A percentile compares a stretch with the other conserved stretches of the same genome.
These are phyloP conservation scores for Aspergillus fischeri DNA, from an alignment of 2,329 filamentous ascomycete genomes.

Conservation along the genomic window DNA sequence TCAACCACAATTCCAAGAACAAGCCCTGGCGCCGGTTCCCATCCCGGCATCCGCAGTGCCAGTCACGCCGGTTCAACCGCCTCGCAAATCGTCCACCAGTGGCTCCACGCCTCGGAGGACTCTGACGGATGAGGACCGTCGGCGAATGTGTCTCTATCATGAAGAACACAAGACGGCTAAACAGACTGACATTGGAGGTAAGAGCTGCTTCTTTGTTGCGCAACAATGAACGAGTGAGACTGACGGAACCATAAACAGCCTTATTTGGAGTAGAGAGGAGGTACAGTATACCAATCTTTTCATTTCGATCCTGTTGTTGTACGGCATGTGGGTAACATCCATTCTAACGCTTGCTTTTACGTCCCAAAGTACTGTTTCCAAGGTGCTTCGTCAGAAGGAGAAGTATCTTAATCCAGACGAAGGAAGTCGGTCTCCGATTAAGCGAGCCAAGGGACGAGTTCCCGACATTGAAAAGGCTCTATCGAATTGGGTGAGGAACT, in stretches of 20 bases:
- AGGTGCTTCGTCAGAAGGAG: slow-evolving; percentile 90
- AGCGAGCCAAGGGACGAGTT: slow-evolving; percentile 76
- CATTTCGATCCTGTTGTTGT: neutral
- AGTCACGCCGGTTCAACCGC: slow-evolving; percentile 39
- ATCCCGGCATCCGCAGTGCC: slow-evolving; percentile 52
- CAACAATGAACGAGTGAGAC: slow-evolving; percentile 1
- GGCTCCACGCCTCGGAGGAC: slow-evolving; percentile 72
- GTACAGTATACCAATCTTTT: slow-evolving; percentile 48
- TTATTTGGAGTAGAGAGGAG: slow-evolving; percentile 97
- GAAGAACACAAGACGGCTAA: slow-evolving; percentile 86
- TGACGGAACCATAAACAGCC: slow-evolving; percentile 44
- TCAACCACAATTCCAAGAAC: slow-evolving; percentile 60
- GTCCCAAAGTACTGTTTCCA: slow-evolving; percentile 82
- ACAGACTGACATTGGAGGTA: slow-evolving; percentile 92
- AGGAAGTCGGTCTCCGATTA: slow-evolving; percentile 72
- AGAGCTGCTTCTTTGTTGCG: slow-evolving; percentile 25
- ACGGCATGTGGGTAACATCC: slow-evolving; percentile 4
- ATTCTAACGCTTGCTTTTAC: slow-evolving; percentile 10
- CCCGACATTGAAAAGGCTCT: slow-evolving; percentile 91
- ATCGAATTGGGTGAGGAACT: slow-evolving; percentile 79
- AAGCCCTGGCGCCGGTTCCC: slow-evolving; percentile 56
- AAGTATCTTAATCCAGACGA: slow-evolving; percentile 84
- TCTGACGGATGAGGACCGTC: slow-evolving; percentile 82
- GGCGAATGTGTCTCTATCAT: slow-evolving; percentile 90
- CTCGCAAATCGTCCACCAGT: slow-evolving; percentile 40